Base-by-base conservation (phyloP, 2,329 filamentous ascomycete genomes). In the Coniella lustricola region DNA sequence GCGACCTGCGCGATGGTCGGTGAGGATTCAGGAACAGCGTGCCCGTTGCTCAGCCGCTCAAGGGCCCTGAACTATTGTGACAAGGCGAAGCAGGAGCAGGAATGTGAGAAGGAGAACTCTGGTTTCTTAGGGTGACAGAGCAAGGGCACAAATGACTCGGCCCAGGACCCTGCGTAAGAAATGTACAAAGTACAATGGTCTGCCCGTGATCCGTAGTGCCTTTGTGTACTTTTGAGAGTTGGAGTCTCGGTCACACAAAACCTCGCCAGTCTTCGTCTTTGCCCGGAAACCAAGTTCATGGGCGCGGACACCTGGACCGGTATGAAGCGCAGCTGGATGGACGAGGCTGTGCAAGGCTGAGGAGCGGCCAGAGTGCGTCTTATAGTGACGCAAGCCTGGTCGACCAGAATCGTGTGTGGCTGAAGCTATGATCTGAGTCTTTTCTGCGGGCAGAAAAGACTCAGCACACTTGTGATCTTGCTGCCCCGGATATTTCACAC, bases 291-390 rank as follows among this genome's bases (percentile, higher is more conserved):
- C 25, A 29, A 29, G 25, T 29, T 10, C 5, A 29, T 29, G 5
- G 5, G 10, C 5, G 25, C 5, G 25, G 25, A 29, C 25, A 29
- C 5, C n/a, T n/a, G n/a, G n/a, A n/a, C n/a, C n/a, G n/a, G n/a
- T n/a, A n/a, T n/a, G n/a, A n/a, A 45, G 10, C 21, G 17, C 22
- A 16, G 17, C 43, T 17, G 20, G 43, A 25, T 3, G 43, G 44
- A 40, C 44, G 44, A 46, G 44, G 44, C 44, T 46, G 44, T 46
- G 44, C 34, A 46, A 13, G 44, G 17, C 36, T 32, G 36, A 32
- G n/a, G 14, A 16, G 13, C 18, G 14, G 13, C 17, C 9, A 36
- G 18, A 14, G 12, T 39, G 18, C 25, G 12, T 39, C 12, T 22
- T 17, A 39, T 12, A 12, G 12, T 34, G 32, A 17, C 8, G 36